Evolutionary conservation across 2,329 filamentous ascomycete species (phyloP).

Genomic region (Nigrospora osmanthi): DNA sequence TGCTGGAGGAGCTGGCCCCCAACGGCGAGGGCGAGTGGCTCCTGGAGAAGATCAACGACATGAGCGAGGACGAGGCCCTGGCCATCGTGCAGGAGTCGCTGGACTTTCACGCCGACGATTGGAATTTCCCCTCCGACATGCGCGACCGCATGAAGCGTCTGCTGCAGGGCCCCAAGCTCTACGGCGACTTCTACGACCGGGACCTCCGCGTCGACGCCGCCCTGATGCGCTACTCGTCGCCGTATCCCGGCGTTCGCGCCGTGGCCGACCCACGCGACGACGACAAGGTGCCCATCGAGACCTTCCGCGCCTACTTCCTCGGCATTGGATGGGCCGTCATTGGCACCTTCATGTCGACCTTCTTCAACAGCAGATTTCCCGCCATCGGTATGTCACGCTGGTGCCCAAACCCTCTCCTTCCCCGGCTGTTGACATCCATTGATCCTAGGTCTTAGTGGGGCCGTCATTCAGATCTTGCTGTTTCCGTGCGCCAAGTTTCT

Average conservation of each 20-base stretch:
- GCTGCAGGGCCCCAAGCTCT: constrained; percentile 27
- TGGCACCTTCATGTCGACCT: constrained; percentile 45
- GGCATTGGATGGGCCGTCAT: constrained; percentile 41
- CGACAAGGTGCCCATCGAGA: constrained; percentile 27
- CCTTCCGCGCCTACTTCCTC: constrained; percentile 45
- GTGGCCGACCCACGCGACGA: constrained; percentile 34
- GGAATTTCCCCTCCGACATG: constrained; percentile 36
- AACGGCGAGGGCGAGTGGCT: constrained; percentile 35
- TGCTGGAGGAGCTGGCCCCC: constrained; percentile 30
- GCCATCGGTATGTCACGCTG: constrained; percentile 45
- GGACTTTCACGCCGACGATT: constrained; percentile 32
- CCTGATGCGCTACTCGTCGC: constrained; percentile 45
- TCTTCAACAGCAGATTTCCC: constrained; percentile 34
- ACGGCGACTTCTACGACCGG: constrained; percentile 30
- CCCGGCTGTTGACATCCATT: constrained; percentile 14
- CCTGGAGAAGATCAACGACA: constrained; percentile 29
- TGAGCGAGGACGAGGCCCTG: constrained; percentile 33
- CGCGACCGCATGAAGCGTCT: constrained; percentile 30
- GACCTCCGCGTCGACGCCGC: constrained; percentile 24
- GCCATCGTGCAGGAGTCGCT: constrained; percentile 28
- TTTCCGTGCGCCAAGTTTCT: constrained; percentile 46
- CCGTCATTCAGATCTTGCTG: constrained; percentile 46
- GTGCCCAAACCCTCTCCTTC: constrained; percentile 41
- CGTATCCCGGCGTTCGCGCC: constrained; percentile 43
- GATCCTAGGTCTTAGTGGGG: constrained; percentile 5